phyloP scores from a whole-genome alignment of 176 grass and related monocot genomes.

The Triticum urartu region DNA sequence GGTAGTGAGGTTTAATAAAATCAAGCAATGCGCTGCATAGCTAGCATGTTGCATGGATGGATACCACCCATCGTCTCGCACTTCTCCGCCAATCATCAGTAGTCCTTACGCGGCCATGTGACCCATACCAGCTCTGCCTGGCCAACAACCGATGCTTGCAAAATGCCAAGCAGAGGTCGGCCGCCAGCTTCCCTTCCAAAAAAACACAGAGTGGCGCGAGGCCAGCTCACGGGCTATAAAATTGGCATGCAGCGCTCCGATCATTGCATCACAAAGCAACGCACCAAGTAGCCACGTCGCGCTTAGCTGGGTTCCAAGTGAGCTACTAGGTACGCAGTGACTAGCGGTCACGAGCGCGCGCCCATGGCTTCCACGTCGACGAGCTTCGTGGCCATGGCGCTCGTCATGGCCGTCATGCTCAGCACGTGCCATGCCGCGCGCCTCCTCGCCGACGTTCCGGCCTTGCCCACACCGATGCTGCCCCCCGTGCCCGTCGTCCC shows the following conservation, averaged over 20 bases:
- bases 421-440: constrained; percentile 30
- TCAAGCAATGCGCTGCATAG: background rate
- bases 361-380: constrained; percentile 29
- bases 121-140: constrained; percentile 22
- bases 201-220: background rate
- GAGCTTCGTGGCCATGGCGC: constrained; percentile 1
- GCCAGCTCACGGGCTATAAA: constrained; percentile 29
- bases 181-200: background rate
- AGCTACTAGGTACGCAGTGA: background rate
- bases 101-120: background rate
- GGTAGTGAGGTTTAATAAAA: too few relatives aligned
- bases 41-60: background rate
- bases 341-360: background rate
- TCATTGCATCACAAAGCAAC: background rate
- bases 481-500: background rate
- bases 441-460: constrained; percentile 26
- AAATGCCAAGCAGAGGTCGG: background rate
- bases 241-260: background rate
- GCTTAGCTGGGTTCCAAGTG: background rate
- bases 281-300: background rate
- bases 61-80: background rate
- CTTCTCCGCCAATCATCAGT: background rate
- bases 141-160: background rate
- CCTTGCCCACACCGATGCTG: background rate
- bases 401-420: constrained; percentile 19